Evolutionary conservation across 805 yeast genomes (phyloP), one percentile per base, ranked within the genome.

Genomic region (Kuraishia floccosa): DNA sequence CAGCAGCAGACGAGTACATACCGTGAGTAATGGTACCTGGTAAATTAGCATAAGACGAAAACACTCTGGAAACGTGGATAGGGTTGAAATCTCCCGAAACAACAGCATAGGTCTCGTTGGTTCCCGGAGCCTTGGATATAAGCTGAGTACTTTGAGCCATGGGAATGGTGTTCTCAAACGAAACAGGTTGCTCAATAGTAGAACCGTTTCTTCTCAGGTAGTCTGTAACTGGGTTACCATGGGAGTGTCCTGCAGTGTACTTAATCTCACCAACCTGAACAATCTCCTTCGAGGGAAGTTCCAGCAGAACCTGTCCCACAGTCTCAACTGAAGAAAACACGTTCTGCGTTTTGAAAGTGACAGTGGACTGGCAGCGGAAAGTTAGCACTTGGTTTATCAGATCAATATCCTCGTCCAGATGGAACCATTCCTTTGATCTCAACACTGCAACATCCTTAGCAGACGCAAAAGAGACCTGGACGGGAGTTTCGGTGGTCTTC

Each of bases 21-120:
- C 99, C 99, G 52, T 93, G 98, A 23, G 98, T 91, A 49, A 91
- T 91, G 24, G 97, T 91, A 43, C 98, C 98, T 36, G 96, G 96
- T 50, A 91, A 68, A 49, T 76, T 76, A 27, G 95, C 97, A 54
- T 91, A 91, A 39, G 76, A 69, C 34, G 98, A 87, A 60, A 91
- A 91, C 31, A 85, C 91, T 53, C 94, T 79, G 22, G 94, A 82
- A 38, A 93, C 97, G 56, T 91, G 99, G 47, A 91, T 91, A 39
- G 99, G 98, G 60, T 91, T 91, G 75, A 72, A 89, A 60, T 91
- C 99, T 53, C 97, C 97, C 39, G 97, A 89, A 26, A 91, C 96
- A 52, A 76, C 82, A 40, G 96, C 98, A 52, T 91, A 91, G 17
- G 94, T 84, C 63, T 85, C 97, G 58, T 91, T 91, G 34, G 96